phyloP scores from a whole-genome alignment of 441 rosid genomes.

The Eutrema salsugineum region DNA sequence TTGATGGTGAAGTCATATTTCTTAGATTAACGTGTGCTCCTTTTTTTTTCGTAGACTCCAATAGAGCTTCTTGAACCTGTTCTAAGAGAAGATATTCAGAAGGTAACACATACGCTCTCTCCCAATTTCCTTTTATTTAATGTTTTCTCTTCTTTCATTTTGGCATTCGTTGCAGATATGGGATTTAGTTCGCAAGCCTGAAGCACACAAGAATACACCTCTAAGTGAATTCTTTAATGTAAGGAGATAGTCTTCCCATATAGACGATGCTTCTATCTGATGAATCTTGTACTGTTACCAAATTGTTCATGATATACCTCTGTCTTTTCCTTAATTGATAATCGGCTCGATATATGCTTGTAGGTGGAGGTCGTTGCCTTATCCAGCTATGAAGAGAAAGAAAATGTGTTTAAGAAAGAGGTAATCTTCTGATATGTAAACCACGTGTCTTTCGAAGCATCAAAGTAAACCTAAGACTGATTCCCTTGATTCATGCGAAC shows the following conservation, averaged over 20 bases:
- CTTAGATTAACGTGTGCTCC: slow-evolving; percentile 4
- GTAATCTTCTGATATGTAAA: slow-evolving; percentile 35
- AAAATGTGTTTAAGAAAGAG: slow-evolving; percentile 74
- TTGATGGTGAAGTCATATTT: slow-evolving; percentile 7
- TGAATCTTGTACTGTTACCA: not conserved
- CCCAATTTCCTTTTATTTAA: not conserved
- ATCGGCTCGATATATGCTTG: slow-evolving; percentile 26
- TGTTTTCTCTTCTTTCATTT: slow-evolving; percentile 17
- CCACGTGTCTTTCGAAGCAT: not conserved
- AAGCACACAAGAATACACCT: slow-evolving; percentile 55
- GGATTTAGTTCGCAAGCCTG: slow-evolving; percentile 76
- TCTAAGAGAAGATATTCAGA: slow-evolving; percentile 86
- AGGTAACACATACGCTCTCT: slow-evolving; percentile 43
- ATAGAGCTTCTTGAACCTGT: slow-evolving; percentile 67
- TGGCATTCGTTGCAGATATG: slow-evolving; percentile 66
- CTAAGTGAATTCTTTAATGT: slow-evolving; percentile 90
- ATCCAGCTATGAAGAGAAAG: slow-evolving; percentile 84
- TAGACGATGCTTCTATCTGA: not conserved
- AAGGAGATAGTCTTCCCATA: slow-evolving; percentile 20
- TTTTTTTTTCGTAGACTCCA: slow-evolving; percentile 62
- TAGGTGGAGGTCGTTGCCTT: slow-evolving; percentile 86
- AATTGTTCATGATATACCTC: not conserved
- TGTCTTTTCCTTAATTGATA: not conserved
- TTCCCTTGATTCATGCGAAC: slow-evolving; percentile 12
- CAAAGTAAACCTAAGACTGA: not conserved